Conservation (phyloP, 306 rosid species). For the Dryas octopetala region DNA sequence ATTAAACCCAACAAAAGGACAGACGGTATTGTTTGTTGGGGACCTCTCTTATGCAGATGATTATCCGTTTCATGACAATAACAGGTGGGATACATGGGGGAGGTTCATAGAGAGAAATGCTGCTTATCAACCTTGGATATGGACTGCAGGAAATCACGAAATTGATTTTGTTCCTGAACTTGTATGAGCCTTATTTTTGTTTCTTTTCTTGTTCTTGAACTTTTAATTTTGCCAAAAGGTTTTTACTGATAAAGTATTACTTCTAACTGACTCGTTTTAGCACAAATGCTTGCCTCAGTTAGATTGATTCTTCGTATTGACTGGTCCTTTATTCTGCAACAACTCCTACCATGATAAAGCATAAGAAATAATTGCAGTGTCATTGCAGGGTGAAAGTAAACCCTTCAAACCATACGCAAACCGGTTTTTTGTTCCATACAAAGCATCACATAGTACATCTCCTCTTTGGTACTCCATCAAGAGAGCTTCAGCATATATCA, state of each 20-base stretch:
- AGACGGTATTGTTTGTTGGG: conserved; percentile 50
- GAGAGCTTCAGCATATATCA: conserved; percentile 86
- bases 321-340: no score
- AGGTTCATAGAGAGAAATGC: conserved; percentile 63
- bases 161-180: conserved; percentile 41
- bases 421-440: conserved; percentile 59
- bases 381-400: conserved; percentile 60
- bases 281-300: not conserved
- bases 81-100: conserved; percentile 83
- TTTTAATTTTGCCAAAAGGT: not conserved
- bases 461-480: conserved; percentile 88
- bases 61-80: conserved; percentile 64
- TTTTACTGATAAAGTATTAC: not conserved
- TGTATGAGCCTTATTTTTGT: conserved; percentile 24
- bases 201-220: not conserved
- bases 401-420: conserved; percentile 64
- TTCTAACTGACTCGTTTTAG: not conserved
- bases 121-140: conserved; percentile 85
- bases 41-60: conserved; percentile 75
- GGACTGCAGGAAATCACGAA: conserved; percentile 63
- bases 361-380: not conserved
- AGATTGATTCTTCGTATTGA: no score
- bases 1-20: conserved; percentile 45
- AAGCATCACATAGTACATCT: conserved; percentile 56
- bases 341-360: not conserved